These are phyloP conservation scores for Crucibulum laeve DNA, from an alignment of 768 basidiomycete genomes.

Conservation along the genomic window DNA sequence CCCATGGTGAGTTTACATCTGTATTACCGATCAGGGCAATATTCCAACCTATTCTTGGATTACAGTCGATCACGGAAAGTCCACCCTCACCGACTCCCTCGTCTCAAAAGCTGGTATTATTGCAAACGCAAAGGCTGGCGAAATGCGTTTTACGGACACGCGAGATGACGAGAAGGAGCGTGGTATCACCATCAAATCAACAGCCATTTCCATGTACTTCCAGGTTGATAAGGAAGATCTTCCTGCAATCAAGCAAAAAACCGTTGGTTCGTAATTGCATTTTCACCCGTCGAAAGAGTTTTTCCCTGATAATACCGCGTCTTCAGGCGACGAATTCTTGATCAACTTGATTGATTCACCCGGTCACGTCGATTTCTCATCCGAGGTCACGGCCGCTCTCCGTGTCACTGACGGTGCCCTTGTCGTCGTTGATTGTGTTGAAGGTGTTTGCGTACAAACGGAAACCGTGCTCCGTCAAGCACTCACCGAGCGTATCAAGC, in stretches of 20 bases:
- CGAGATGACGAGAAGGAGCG: constrained; percentile 98
- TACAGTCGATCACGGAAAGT: constrained; percentile 99
- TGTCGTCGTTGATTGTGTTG: constrained; percentile 98
- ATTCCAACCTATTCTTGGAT: constrained; percentile 1
- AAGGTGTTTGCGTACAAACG: constrained; percentile 99
- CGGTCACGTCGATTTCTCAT: constrained; percentile 99
- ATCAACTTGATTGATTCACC: constrained; percentile 99
- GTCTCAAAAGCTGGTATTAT: constrained; percentile 99
- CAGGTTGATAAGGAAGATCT: constrained; percentile 90
- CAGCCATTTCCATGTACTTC: constrained; percentile 99
- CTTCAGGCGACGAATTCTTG: constrained; percentile 86
- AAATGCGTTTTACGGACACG: constrained; percentile 96
- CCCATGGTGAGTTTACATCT: constrained; percentile 62
- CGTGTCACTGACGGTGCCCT: constrained; percentile 99
- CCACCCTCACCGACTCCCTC: constrained; percentile 96
- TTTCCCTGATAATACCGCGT: not conserved
- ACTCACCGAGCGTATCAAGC: constrained; percentile 97
- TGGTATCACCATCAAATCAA: constrained; percentile 99
- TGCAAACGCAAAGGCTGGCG: constrained; percentile 89
- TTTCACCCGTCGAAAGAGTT: constrained; percentile 4
- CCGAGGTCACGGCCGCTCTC: constrained; percentile 98
- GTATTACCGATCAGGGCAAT: not conserved
- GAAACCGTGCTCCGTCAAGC: constrained; percentile 99
- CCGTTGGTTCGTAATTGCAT: constrained; percentile 56
- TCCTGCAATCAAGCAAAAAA: constrained; percentile 87